A percentile compares a stretch with the other conserved stretches of the same genome.
phyloP scores from a whole-genome alignment of 768 basidiomycete genomes.

The Rhodocollybia butyracea region DNA sequence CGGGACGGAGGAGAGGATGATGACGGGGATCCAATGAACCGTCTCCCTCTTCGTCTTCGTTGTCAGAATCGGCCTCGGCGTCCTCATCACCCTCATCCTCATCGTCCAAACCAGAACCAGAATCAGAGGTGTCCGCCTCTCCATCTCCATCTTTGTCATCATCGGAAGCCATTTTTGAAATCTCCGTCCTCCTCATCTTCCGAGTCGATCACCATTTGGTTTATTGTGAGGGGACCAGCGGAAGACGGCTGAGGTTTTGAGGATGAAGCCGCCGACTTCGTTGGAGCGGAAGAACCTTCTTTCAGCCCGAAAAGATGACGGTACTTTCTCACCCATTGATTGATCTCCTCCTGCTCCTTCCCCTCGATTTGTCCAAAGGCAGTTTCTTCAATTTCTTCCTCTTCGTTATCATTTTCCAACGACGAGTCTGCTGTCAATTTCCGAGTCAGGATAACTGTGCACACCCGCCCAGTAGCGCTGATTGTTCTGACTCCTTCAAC shows the following conservation, averaged over 20 bases:
- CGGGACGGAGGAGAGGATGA: constrained; percentile 63
- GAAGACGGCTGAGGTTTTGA: no score
- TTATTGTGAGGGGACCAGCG: constrained; percentile 3
- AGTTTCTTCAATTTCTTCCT: constrained; percentile 25
- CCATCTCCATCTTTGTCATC: constrained; percentile 52
- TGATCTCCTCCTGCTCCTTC: constrained; percentile 43
- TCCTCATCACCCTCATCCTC: constrained; percentile 36
- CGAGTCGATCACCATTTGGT: not conserved
- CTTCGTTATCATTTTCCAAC: constrained; percentile 15
- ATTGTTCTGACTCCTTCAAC: constrained; percentile 30
- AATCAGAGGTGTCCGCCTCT: not conserved
- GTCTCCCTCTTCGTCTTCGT: constrained; percentile 34
- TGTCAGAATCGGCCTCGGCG: constrained; percentile 31
- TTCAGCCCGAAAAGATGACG: constrained; percentile 33
- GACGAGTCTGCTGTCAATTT: constrained; percentile 11
- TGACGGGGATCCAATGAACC: constrained; percentile 50
- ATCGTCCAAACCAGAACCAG: constrained; percentile 19
- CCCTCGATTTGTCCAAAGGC: constrained; percentile 51
- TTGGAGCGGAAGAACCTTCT: no score
- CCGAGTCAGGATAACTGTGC: constrained; percentile 36
- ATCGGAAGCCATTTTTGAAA: not conserved
- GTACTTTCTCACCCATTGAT: constrained; percentile 39
- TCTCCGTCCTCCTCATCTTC: constrained; percentile 4
- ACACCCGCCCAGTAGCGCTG: constrained; percentile 47
- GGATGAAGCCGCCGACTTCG: no score